phyloP scores from a whole-genome alignment of 495 filamentous ascomycete species.

The Penicillium antarcticum region DNA sequence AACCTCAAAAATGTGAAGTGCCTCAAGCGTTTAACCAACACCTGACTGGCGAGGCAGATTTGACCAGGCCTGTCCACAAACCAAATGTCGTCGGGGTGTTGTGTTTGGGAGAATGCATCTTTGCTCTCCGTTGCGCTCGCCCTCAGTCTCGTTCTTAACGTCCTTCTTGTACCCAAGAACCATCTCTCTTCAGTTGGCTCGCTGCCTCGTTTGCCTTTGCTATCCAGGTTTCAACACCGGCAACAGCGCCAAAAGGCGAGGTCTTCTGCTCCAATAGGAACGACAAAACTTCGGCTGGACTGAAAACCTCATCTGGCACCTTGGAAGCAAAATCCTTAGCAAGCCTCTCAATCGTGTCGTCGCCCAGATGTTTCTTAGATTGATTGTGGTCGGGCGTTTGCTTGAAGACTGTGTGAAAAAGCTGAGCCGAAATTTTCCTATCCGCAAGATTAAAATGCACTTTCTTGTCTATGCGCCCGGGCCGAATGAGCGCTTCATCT shows the following conservation, averaged over 20 bases:
- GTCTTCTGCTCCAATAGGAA: constrained; percentile 15
- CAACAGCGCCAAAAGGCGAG: constrained; percentile 11
- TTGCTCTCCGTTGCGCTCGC: no score
- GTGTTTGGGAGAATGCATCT: no score
- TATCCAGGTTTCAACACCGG: constrained; percentile 8
- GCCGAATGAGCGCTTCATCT: constrained; percentile 63
- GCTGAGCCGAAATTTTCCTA: constrained; percentile 11
- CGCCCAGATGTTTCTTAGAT: constrained; percentile 1
- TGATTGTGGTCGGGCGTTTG: constrained; percentile 1
- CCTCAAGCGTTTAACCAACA: no score
- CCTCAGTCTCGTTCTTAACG: background rate
- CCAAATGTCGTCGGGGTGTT: no score
- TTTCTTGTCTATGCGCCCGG: constrained; percentile 55
- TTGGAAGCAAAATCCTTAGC: constrained; percentile 10
- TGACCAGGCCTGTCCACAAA: no score
- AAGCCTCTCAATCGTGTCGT: constrained; percentile 4
- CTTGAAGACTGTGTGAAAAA: constrained; percentile 12
- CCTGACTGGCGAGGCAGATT: no score
- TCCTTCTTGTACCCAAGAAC: background rate
- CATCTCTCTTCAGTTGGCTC: constrained; percentile 1
- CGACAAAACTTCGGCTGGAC: constrained; percentile 15
- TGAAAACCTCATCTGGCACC: constrained; percentile 17
- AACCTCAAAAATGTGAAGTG: no score
- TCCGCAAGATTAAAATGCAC: constrained; percentile 12
- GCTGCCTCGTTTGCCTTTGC: constrained; percentile 3